Evolutionary conservation across 2,329 filamentous ascomycete genomes (phyloP).

Genomic region (Lachnellula hyalina): DNA sequence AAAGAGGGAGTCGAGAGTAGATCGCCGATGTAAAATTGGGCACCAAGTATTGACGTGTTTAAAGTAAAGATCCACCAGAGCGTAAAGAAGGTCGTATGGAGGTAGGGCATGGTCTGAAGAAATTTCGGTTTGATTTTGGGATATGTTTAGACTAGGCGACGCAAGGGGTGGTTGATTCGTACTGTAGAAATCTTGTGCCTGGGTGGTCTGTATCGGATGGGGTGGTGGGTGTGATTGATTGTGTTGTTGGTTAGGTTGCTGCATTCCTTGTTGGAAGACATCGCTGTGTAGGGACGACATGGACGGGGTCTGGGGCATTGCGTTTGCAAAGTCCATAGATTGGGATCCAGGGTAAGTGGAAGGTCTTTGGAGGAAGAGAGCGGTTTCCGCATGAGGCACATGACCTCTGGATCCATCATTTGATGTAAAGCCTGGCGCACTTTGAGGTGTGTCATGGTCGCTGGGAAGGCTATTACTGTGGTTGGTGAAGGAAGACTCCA

Average conservation of each 20-base stretch:
- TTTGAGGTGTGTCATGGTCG: conserved; percentile 52
- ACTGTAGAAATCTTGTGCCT: conserved; percentile 32
- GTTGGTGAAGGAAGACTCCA: conserved; percentile 50
- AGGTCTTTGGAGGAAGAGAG: conserved; percentile 57
- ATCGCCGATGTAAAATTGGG: conserved; percentile 80
- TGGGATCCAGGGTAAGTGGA: conserved; percentile 45
- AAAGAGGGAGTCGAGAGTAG: conserved; percentile 77
- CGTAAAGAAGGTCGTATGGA: conserved; percentile 68
- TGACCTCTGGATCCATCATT: conserved; percentile 44
- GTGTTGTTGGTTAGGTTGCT: conserved; percentile 26
- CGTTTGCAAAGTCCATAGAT: conserved; percentile 43
- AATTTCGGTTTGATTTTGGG: conserved; percentile 40
- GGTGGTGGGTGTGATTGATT: conserved; percentile 12
- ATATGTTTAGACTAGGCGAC: conserved; percentile 53
- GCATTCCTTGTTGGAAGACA: conserved; percentile 43
- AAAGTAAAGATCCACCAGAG: conserved; percentile 70
- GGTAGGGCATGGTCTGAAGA: conserved; percentile 62
- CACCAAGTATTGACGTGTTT: conserved; percentile 81
- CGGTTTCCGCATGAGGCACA: conserved; percentile 50
- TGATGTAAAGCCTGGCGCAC: conserved; percentile 44
- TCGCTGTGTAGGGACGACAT: conserved; percentile 41
- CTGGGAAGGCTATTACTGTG: conserved; percentile 41
- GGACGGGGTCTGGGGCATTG: conserved; percentile 40
- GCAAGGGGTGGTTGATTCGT: conserved; percentile 40
- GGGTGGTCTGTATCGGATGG: conserved; percentile 14